Conservation (phyloP, 2,329 filamentous ascomycete genomes). For the Exophiala bonariae region DNA sequence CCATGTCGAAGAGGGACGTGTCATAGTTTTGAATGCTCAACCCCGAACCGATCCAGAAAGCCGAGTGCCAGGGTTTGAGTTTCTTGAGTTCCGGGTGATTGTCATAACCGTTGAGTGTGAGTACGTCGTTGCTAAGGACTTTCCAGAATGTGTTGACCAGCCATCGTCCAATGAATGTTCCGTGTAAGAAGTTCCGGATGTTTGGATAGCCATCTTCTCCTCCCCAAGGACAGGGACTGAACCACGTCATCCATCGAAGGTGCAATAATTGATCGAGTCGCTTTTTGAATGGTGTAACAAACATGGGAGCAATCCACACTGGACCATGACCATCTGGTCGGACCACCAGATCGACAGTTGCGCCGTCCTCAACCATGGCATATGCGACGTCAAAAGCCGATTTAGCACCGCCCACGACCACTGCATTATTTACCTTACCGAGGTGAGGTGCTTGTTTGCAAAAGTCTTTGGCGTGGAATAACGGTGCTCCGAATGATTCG, state of each 20-base stretch:
- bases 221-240: constrained; percentile 74
- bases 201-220: constrained; percentile 44
- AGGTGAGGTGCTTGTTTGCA: constrained; percentile 37
- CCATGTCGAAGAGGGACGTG: constrained; percentile 57
- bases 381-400: constrained; percentile 65
- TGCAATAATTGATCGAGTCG: constrained; percentile 68
- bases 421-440: constrained; percentile 41
- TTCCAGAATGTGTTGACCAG: constrained; percentile 55
- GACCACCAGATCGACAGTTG: constrained; percentile 59
- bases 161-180: constrained; percentile 51
- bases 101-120: constrained; percentile 49
- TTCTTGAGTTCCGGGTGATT: not conserved
- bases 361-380: constrained; percentile 54
- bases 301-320: constrained; percentile 58
- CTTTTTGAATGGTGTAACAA: constrained; percentile 67
- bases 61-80: constrained; percentile 39
- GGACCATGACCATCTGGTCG: constrained; percentile 60
- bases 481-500: constrained; percentile 50
- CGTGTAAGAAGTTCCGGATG: constrained; percentile 50
- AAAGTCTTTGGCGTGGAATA: constrained; percentile 62
- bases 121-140: constrained; percentile 49
- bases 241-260: constrained; percentile 69
- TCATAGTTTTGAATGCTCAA: constrained; percentile 63
- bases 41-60: constrained; percentile 55
- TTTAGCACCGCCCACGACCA: constrained; percentile 62